Base-by-base conservation (phyloP, 495 filamentous ascomycete genomes). In the Neurospora africana region DNA sequence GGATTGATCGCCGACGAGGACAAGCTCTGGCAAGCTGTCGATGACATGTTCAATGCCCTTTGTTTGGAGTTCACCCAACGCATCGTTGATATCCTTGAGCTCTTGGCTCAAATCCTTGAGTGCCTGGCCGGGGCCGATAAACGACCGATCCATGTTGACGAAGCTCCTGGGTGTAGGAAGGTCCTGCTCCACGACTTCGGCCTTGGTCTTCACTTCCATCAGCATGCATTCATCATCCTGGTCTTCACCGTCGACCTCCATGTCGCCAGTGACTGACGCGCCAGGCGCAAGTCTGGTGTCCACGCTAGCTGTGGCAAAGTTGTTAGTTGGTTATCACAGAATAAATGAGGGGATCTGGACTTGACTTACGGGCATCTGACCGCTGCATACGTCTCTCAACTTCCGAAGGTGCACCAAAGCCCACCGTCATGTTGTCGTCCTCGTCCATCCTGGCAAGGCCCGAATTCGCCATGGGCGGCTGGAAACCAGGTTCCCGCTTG, bases 1-100 rank as follows among this genome's bases (percentile, higher is more conserved):
- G 4, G 87, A 90, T 73, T 96, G 93, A 71, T 95, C 92, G 1
- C 93, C 93, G 2, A 94, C 88, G 0, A 94, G 87, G 15, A 92
- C 91, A 19, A 95, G 86, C 73, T 92, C 92, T 0, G 93, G 92
- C 0, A 95, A 81, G 3, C 85, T 85, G n/a, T n/a, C n/a, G 0
- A 90, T 88, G 0, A 89, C 85, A 35, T 84, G 85, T 53, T 84
- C 82, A 13, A 86, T 83, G 11, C 84, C 84, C 0, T 82, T 80
- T 2, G 78, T 77, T 58, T 86, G 84, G 4, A 86, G 81, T 37
- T 83, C 80, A 0, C 82, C 84, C 0, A 86, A 74, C 0, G 83
- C 83, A 70, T 86, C 83, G 69, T 84, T 85, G 74, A 82, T 82
- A 8, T 79, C 80, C 44, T 85, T 84, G 9, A 84, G 72, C 68